phyloP scores from a whole-genome alignment of 2,329 filamentous ascomycete genomes.

The Amylocarpus encephaloides region DNA sequence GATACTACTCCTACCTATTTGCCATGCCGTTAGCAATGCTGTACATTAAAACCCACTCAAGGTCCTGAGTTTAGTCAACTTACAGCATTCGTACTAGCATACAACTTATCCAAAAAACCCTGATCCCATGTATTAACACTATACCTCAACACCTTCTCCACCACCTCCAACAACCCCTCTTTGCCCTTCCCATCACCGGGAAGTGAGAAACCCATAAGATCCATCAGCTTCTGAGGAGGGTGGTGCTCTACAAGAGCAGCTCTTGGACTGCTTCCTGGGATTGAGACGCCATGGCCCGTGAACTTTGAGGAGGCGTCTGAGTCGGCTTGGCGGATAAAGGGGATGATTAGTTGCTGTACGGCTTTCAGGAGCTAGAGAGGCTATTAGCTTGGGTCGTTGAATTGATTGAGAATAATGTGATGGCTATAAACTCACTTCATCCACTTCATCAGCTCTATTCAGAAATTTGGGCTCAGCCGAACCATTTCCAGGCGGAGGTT shows the following conservation, averaged over 20 bases:
- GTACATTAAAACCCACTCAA: not conserved
- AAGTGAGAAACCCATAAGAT: slow-evolving; percentile 52
- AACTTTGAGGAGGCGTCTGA: slow-evolving; percentile 49
- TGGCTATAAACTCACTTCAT: slow-evolving; percentile 36
- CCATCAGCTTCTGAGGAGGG: slow-evolving; percentile 50
- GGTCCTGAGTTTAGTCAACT: slow-evolving; percentile 25
- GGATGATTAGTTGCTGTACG: slow-evolving; percentile 61
- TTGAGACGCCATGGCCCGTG: slow-evolving; percentile 42
- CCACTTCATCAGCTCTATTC: slow-evolving; percentile 39
- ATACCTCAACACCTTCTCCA: slow-evolving; percentile 68
- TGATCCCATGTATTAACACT: slow-evolving; percentile 99
- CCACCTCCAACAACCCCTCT: slow-evolving; percentile 65
- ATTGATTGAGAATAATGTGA: not conserved
- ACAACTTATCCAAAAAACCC: slow-evolving; percentile 93
- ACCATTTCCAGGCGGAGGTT: not conserved
- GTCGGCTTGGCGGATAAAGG: slow-evolving; percentile 66
- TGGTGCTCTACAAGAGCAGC: slow-evolving; percentile 60
- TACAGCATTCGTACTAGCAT: slow-evolving; percentile 80
- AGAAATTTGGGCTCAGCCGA: not conserved
- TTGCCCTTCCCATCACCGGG: slow-evolving; percentile 56
- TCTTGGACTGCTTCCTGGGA: slow-evolving; percentile 35
- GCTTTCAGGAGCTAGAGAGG: slow-evolving; percentile 57
- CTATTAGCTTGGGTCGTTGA: slow-evolving; percentile 8
- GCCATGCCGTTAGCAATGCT: not conserved
- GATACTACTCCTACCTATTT: slow-evolving; percentile 69